Percentiles rank a stretch among this genome's conserved stretches.
These are phyloP conservation scores for Camellia sinensis DNA, from an alignment of 148 eudicot species.

Conservation along the genomic window DNA sequence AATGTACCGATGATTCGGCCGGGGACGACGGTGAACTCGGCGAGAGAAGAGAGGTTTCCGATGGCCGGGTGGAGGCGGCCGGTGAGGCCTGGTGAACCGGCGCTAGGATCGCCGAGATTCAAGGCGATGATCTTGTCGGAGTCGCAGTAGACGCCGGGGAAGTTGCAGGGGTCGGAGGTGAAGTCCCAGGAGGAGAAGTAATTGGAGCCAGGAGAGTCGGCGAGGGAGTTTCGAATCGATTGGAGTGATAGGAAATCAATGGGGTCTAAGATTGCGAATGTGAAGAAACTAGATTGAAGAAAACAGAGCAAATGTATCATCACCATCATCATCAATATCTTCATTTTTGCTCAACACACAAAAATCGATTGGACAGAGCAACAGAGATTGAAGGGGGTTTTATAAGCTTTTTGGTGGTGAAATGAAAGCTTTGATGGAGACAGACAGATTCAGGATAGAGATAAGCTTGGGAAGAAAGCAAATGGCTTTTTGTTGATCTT, in stretches of 20 bases:
- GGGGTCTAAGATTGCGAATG: conserved; percentile 57
- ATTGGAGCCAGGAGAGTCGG: conserved; percentile 59
- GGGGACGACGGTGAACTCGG: conserved; percentile 72
- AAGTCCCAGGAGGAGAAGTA: conserved; percentile 84
- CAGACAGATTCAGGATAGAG: conserved; percentile 14
- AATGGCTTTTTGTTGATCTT: conserved; percentile 9
- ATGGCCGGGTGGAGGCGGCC: conserved; percentile 74
- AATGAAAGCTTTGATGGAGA: conserved; percentile 10
- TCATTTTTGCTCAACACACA: background rate
- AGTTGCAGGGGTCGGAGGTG: conserved; percentile 79
- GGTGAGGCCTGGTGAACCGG: conserved; percentile 71
- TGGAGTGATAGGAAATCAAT: conserved; percentile 76
- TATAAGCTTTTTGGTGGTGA: conserved; percentile 20
- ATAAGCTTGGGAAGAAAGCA: conserved; percentile 9
- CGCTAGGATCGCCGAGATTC: conserved; percentile 78
- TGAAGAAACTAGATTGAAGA: conserved; percentile 3
- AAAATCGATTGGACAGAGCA: background rate
- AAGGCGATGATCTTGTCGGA: conserved; percentile 56
- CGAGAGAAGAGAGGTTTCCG: conserved; percentile 55
- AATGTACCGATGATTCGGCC: conserved; percentile 63
- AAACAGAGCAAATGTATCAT: conserved; percentile 1
- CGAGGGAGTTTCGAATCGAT: conserved; percentile 50
- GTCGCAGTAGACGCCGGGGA: conserved; percentile 72
- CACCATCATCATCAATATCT: background rate
- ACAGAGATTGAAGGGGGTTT: background rate